Conservation (phyloP, 2,329 filamentous ascomycete genomes). For the Lecanicillium sp. region DNA sequence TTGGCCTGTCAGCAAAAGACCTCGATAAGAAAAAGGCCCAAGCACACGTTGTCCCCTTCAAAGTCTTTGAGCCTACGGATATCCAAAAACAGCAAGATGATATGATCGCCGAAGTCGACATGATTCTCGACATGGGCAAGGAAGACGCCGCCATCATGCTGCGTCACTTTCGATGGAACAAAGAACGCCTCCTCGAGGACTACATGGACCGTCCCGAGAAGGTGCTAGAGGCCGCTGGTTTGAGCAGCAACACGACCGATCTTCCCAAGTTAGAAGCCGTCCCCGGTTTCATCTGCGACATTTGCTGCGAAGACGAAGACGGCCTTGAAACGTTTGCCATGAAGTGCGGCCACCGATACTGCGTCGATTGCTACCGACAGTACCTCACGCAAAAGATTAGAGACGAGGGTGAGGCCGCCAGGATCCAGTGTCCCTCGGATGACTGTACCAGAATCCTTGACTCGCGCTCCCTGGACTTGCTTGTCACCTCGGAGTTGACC, state of each 20-base stretch:
- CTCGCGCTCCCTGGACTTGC: slow-evolving; percentile 74
- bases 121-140: slow-evolving; percentile 80
- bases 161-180: slow-evolving; percentile 90
- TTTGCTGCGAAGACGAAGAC: slow-evolving; percentile 85
- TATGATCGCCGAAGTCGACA: slow-evolving; percentile 84
- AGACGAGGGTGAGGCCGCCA: slow-evolving; percentile 89
- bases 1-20: slow-evolving; percentile 51
- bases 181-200: slow-evolving; percentile 86
- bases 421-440: slow-evolving; percentile 88
- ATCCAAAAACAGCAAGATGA: slow-evolving; percentile 81
- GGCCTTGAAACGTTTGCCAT: slow-evolving; percentile 81
- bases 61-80: slow-evolving; percentile 70
- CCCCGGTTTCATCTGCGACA: slow-evolving; percentile 81
- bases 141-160: slow-evolving; percentile 89
- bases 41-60: slow-evolving; percentile 78
- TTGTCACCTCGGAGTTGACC: slow-evolving; percentile 54
- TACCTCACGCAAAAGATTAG: slow-evolving; percentile 91
- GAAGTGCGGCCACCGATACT: slow-evolving; percentile 92
- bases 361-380: slow-evolving; percentile 84
- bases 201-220: slow-evolving; percentile 87
- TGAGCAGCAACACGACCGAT: slow-evolving; percentile 58
- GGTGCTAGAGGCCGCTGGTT: slow-evolving; percentile 76
- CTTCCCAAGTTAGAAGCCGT: slow-evolving; percentile 64
- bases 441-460: slow-evolving; percentile 88
- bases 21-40: slow-evolving; percentile 65